These are phyloP conservation scores for Cerrena zonata DNA, from an alignment of 1,284 basidiomycete species.

Conservation along the genomic window DNA sequence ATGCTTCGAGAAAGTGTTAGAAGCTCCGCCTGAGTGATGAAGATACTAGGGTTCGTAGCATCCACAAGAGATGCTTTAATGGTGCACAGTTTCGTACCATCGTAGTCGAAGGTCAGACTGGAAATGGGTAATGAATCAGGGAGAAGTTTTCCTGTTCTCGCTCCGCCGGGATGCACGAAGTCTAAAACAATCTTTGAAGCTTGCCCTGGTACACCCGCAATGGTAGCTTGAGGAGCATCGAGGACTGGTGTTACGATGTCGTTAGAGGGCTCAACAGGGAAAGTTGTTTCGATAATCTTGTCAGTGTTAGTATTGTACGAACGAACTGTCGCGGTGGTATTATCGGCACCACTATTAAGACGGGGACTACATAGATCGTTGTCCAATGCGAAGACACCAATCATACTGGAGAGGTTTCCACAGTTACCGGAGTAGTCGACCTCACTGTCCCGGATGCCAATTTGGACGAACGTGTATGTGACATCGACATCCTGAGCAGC, in stretches of 20 bases:
- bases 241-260: constrained; percentile 34
- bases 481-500: constrained; percentile 44
- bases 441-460: constrained; percentile 49
- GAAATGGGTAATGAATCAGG: constrained; percentile 54
- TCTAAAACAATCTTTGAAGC: constrained; percentile 63
- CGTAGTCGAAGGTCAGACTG: constrained; percentile 31
- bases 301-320: constrained; percentile 65
- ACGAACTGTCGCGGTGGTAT: constrained; percentile 37
- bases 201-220: constrained; percentile 63
- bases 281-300: constrained; percentile 62
- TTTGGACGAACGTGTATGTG: constrained; percentile 59
- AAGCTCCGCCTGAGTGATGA: constrained; percentile 46
- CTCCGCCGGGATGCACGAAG: constrained; percentile 61
- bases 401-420: constrained; percentile 63
- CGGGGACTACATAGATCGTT: constrained; percentile 44
- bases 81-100: constrained; percentile 12
- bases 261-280: constrained; percentile 38
- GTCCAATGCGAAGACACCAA: constrained; percentile 63
- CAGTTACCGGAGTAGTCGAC: constrained; percentile 68
- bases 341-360: neutral
- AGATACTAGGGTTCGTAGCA: constrained; percentile 70
- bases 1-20: too few species aligned
- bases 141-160: constrained; percentile 64
- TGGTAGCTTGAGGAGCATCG: constrained; percentile 43
- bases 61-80: constrained; percentile 56